These are phyloP conservation scores for Fusarium sulawesiense DNA, from an alignment of 2,329 filamentous ascomycete species.

Conservation along the genomic window DNA sequence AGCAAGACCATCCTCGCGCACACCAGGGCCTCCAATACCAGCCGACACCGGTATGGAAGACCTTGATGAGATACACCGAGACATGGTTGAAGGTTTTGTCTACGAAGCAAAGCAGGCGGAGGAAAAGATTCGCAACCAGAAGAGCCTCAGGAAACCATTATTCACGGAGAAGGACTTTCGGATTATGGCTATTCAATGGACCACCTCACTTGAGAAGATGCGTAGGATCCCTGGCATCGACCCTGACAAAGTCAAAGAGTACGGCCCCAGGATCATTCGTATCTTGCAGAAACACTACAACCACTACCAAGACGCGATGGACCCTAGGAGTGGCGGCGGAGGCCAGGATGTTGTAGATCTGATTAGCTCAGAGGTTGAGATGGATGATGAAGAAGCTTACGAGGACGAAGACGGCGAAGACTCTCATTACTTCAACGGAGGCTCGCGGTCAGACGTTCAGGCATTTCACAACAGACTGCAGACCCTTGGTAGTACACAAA, in stretches of 20 bases:
- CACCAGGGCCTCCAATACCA: constrained; percentile 68
- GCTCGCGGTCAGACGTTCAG: constrained; percentile 47
- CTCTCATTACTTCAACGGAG: constrained; percentile 61
- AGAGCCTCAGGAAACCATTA: constrained; percentile 66
- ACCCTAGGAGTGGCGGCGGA: constrained; percentile 39
- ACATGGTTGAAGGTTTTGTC: constrained; percentile 74
- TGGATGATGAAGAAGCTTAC: constrained; percentile 51
- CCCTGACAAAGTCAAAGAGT: constrained; percentile 68
- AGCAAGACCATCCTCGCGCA: constrained; percentile 50
- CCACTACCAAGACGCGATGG: constrained; percentile 64
- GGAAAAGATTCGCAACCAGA: constrained; percentile 70
- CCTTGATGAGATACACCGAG: constrained; percentile 69
- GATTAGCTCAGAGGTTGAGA: constrained; percentile 59
- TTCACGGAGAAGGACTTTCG: constrained; percentile 78
- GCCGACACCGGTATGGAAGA: constrained; percentile 64
- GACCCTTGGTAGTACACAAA: constrained; percentile 44
- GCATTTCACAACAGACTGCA: constrained; percentile 51
- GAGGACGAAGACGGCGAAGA: constrained; percentile 54
- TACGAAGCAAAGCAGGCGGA: constrained; percentile 69
- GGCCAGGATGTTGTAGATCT: constrained; percentile 65
- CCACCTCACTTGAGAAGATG: constrained; percentile 71
- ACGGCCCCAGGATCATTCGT: constrained; percentile 70
- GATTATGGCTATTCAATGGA: constrained; percentile 79
- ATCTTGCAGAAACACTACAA: constrained; percentile 63
- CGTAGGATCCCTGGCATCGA: constrained; percentile 71